phyloP scores from a whole-genome alignment of 2,329 filamentous ascomycete genomes.

The Aspergillus ochraceoroseus region DNA sequence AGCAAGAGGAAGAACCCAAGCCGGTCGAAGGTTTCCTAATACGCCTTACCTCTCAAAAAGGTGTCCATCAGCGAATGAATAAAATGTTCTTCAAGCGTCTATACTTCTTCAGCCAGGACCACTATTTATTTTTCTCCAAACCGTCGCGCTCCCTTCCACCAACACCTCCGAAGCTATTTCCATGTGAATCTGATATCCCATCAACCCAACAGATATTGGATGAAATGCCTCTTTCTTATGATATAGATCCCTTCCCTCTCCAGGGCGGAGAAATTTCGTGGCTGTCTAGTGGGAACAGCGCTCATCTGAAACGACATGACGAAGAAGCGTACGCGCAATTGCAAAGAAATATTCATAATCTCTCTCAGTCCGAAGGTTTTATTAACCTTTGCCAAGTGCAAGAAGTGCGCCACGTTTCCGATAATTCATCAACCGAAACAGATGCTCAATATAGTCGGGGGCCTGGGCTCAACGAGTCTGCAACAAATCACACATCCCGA shows the following conservation, averaged over 20 bases:
- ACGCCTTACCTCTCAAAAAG: slow-evolving; percentile 59
- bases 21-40: slow-evolving; percentile 64
- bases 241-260: slow-evolving; percentile 58
- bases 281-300: slow-evolving; percentile 48
- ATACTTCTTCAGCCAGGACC: slow-evolving; percentile 61
- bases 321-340: slow-evolving; percentile 56
- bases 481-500: slow-evolving; percentile 42
- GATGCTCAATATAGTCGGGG: slow-evolving; percentile 50
- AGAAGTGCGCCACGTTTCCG: slow-evolving; percentile 54
- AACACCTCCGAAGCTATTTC: slow-evolving; percentile 52
- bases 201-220: slow-evolving; percentile 52
- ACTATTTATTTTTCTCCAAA: slow-evolving; percentile 58
- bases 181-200: slow-evolving; percentile 47
- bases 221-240: slow-evolving; percentile 57
- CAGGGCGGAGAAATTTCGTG: slow-evolving; percentile 53
- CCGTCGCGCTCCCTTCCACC: slow-evolving; percentile 58
- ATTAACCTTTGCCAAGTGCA: slow-evolving; percentile 57
- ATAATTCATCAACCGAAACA: slow-evolving; percentile 51
- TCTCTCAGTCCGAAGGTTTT: slow-evolving; percentile 58
- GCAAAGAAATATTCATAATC: slow-evolving; percentile 54
- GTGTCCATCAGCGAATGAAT: slow-evolving; percentile 54
- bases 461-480: slow-evolving; percentile 35
- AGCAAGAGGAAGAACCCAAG: slow-evolving; percentile 52
- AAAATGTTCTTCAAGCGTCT: slow-evolving; percentile 61
- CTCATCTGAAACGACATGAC: slow-evolving; percentile 50